Evolutionary conservation across 106 monocot genomes (phyloP), one percentile per base, ranked within the genome.

Genomic region (Platanthera zijinensis): DNA sequence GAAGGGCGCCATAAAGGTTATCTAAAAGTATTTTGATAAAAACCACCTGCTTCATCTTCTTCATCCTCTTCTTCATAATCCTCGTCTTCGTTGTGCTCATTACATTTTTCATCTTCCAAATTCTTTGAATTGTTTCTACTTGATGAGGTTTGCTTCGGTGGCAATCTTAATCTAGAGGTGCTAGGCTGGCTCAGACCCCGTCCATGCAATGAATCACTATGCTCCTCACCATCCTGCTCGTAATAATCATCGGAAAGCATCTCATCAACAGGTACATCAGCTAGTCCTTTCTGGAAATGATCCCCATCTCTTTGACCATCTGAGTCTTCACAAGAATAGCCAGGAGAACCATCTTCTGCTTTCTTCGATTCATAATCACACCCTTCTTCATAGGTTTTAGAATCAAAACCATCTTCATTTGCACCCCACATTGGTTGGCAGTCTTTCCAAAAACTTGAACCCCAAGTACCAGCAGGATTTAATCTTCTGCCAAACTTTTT

Each of bases 191-290:
- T 88, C 10, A 77, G 70, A 61, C 81, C 89, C 47, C 83, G 78
- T 46, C 84, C 69, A 50, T 85, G 89, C 59, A 93, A 80, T 8
- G 83, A 90, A 82, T 94, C 91, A 80, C 90, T 99, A 74, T 85
- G 86, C 22, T 92, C 92, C 52, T 99, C 94, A 9, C 87, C 93
- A 80, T 99, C 99, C 78, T 90, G 99, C 73, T 99, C 99, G 80
- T 99, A 99, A 62, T 99, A 94, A 70, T 99, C 99, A 88, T 99
- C 94, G n/a, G 99, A 99, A n/a, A 94, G 77, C 99, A 99, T 94
- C 69, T 99, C 97, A 63, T 94, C 91, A 32, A 83, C 92, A 63
- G 92, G 89, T 8, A 92, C 84, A 74, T 94, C 89, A 71, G 62
- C 78, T 69, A 90, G 86, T 18, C 82, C 88, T 85, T 77, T 82